A percentile compares a stretch with the other conserved stretches of the same genome.
These are phyloP conservation scores for Phaeosphaeriaceae sp. DNA, from an alignment of 2,329 filamentous ascomycete genomes.

Conservation along the genomic window DNA sequence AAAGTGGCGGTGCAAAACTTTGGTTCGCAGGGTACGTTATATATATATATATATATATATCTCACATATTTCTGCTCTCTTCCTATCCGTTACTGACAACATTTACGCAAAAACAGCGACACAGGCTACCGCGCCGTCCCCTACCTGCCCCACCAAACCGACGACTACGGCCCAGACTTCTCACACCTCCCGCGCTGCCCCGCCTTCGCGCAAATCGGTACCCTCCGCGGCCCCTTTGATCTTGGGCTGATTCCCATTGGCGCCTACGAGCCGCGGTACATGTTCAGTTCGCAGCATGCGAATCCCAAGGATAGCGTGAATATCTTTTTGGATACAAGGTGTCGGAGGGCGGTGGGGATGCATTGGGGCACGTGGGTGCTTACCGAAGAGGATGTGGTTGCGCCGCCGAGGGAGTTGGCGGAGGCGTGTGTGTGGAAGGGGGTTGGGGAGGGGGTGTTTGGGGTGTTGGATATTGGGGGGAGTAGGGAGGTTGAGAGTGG, in stretches of 20 bases:
- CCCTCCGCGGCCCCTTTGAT: conserved; percentile 82
- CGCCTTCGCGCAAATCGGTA: conserved; percentile 83
- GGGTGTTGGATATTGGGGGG: conserved; percentile 83
- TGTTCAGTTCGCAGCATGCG: conserved; percentile 84
- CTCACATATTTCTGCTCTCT: no score
- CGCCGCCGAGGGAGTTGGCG: conserved; percentile 76
- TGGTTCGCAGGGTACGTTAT: conserved; percentile 75
- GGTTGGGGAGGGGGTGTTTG: conserved; percentile 79
- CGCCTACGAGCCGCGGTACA: conserved; percentile 75
- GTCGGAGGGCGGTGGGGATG: conserved; percentile 79
- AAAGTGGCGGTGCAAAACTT: conserved; percentile 75
- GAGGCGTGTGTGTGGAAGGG: conserved; percentile 71
- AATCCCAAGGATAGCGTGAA: conserved; percentile 88
- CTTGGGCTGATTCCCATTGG: conserved; percentile 93
- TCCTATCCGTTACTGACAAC: no score
- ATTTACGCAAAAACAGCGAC: no score
- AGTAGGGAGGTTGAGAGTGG: conserved; percentile 68
- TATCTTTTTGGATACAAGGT: conserved; percentile 85
- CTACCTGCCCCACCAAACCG: conserved; percentile 53
- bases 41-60: no score
- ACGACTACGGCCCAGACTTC: conserved; percentile 75
- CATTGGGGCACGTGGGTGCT: conserved; percentile 91
- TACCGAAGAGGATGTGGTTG: conserved; percentile 82
- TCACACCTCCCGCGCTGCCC: conserved; percentile 73
- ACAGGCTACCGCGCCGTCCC: conserved; percentile 85